Base-by-base conservation (phyloP, 257 asterid genomes). In the Anisodus acutangulus region DNA sequence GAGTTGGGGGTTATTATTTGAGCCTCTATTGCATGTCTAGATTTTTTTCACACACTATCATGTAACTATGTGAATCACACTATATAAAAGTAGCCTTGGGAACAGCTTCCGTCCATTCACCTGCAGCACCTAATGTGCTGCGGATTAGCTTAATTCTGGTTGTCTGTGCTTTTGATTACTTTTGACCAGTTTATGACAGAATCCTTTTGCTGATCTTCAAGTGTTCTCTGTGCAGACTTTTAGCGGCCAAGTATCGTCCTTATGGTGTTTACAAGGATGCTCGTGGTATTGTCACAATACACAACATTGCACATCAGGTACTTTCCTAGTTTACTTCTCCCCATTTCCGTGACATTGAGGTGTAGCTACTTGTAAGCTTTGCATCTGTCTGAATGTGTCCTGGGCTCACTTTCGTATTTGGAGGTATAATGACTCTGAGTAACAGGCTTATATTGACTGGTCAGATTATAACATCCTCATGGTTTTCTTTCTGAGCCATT, bases 251-350 rank as follows among this genome's bases (percentile, higher is more conserved):
- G 87, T 97, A 97, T 86, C 99, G 98, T 85, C 95, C 99, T 10
- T 86, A 91, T 89, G 96, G 96, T 83, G 98, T 97, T 68, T 97
- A 97, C 85, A 93, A 93, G 95, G 97, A 97, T 88, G 95, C 99
- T 84, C 93, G 99, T 54, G 89, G 97, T 91, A 86, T 93, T 84
- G 83, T 91, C 41, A 92, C 92, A 62, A 95, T 97, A 88, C 99
- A 97, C 89, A 95, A 97, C 88, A 91, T 97, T 84, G 98, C 99
- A 85, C 99, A 97, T 89, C 99, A 97, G 93, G 99, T 97, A 57
- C 86, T 79, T 79, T 70, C 67, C 31, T 83, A 81, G 68, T 71
- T 19, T 47, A 78, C 41, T 58, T 84, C 47, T 51, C 35, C 13
- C 82, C 45, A 31, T 49, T 60, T 53, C 64, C 53, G 26, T 53